phyloP scores from a whole-genome alignment of 192 early-diverging fungal genomes.

The Entomortierella chlamydospora region DNA sequence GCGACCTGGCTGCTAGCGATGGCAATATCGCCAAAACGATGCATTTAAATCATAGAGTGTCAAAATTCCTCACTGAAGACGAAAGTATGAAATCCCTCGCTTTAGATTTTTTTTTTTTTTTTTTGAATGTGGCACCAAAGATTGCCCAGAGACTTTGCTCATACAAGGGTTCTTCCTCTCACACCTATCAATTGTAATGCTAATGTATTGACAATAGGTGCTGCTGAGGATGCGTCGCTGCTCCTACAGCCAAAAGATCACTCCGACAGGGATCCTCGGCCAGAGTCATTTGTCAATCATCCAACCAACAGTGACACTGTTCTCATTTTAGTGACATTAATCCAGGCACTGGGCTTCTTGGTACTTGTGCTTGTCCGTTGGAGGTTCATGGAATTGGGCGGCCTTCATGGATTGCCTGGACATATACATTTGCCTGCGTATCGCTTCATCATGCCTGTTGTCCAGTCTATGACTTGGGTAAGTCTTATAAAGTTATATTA shows the following conservation, averaged over 20 bases:
- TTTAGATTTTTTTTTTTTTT: too few species aligned
- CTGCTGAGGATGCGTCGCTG: constrained; percentile 19
- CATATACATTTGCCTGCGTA: constrained; percentile 45
- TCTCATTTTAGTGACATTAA: constrained; percentile 33
- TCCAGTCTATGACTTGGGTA: constrained; percentile 51
- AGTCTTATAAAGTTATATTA: too few species aligned
- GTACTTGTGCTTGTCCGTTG: constrained; percentile 34
- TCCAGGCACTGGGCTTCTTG: constrained; percentile 35
- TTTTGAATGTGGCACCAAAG: too few species aligned
- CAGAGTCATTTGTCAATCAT: constrained; percentile 47
- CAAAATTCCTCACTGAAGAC: not conserved
- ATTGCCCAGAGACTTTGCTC: not conserved
- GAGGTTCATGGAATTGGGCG: constrained; percentile 42
- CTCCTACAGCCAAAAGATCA: constrained; percentile 33
- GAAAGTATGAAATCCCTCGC: constrained; percentile 3
- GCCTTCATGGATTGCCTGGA: constrained; percentile 41
- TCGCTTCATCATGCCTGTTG: constrained; percentile 52
- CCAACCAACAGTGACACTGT: constrained; percentile 39
- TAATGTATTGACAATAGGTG: constrained; percentile 12
- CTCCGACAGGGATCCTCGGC: constrained; percentile 31
- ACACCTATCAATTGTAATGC: not conserved
- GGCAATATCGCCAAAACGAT: not conserved
- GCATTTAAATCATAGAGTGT: not conserved
- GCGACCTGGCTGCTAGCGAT: not conserved
- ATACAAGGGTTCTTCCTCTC: not conserved